A percentile compares a stretch with the other conserved stretches of the same genome.
These are phyloP conservation scores for Stephanodiscus triporus DNA, from an alignment of 108 stramenopile species.

Conservation along the genomic window DNA sequence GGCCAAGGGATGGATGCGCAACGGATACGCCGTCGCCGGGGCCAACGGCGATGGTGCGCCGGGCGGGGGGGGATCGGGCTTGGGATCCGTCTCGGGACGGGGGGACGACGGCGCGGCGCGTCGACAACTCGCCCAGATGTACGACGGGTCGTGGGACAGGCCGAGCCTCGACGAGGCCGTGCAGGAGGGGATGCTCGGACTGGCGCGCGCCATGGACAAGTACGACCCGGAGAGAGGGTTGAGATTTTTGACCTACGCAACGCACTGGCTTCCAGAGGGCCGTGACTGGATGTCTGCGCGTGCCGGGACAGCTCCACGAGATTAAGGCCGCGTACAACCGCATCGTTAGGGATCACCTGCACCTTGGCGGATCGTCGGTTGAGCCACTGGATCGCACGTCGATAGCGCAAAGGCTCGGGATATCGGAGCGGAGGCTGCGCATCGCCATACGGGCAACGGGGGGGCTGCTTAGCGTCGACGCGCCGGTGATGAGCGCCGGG, in stretches of 20 bases:
- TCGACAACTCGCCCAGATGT: conserved; percentile 33
- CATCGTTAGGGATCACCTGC: conserved; percentile 53
- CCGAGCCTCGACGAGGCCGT: conserved; percentile 82
- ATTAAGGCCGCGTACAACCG: conserved; percentile 64
- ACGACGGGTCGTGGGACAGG: conserved; percentile 57
- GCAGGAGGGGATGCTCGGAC: conserved; percentile 84
- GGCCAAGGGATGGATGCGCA: conserved; percentile 60
- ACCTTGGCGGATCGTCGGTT: background rate
- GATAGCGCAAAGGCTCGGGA: conserved; percentile 58
- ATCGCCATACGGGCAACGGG: conserved; percentile 65
- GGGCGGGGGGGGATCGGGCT: conserved; percentile 6
- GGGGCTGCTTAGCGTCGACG: conserved; percentile 61
- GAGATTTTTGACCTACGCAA: conserved; percentile 85
- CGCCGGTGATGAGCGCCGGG: conserved; percentile 35
- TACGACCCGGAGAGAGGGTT: conserved; percentile 72
- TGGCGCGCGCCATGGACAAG: conserved; percentile 79
- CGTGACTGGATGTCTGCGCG: conserved; percentile 62
- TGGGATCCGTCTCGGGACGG: background rate
- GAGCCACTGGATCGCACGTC: conserved; percentile 44
- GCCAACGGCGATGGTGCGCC: conserved; percentile 26
- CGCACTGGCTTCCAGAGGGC: conserved; percentile 68
- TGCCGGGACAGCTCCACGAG: conserved; percentile 63
- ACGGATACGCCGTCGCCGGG: conserved; percentile 33
- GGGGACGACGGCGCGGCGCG: background rate
- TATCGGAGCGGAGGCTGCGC: conserved; percentile 53